Evolutionary conservation across 2,329 filamentous ascomycete genomes (phyloP).

Genomic region (Fusarium sp.): DNA sequence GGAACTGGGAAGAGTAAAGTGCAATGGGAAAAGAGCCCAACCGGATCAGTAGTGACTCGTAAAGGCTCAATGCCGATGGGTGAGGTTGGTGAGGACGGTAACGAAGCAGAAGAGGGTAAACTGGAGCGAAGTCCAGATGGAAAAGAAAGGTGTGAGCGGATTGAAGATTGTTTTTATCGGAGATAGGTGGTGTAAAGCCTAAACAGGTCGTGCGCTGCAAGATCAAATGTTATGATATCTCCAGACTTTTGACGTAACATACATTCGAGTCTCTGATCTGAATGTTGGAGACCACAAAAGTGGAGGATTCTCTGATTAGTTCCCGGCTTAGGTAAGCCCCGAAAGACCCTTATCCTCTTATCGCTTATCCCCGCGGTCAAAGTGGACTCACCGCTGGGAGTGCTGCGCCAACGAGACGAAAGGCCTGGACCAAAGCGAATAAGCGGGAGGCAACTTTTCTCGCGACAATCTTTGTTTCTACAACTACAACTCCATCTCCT

Average conservation of each 20-base stretch:
- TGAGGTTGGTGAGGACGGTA: conserved; percentile 24
- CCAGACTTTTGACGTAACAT: conserved; percentile 45
- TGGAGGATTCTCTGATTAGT: conserved; percentile 33
- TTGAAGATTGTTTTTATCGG: conserved; percentile 5
- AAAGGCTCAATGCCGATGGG: conserved; percentile 52
- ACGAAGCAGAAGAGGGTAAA: conserved; percentile 17
- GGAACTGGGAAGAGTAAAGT: conserved; percentile 48
- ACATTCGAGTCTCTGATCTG: conserved; percentile 12
- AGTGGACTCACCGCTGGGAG: conserved; percentile 35
- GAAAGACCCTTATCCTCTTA: conserved; percentile 43
- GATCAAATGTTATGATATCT: conserved; percentile 24
- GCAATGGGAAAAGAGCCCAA: conserved; percentile 59
- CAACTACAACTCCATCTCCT: conserved; percentile 18
- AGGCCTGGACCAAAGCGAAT: conserved; percentile 39
- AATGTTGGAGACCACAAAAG: conserved; percentile 21
- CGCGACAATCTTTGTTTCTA: conserved; percentile 40
- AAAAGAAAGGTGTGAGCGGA: conserved; percentile 1
- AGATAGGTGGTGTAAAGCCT: conserved; percentile 15
- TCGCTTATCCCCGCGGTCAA: conserved; percentile 38
- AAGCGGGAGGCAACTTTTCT: conserved; percentile 48
- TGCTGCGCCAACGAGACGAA: conserved; percentile 18
- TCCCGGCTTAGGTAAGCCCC: conserved; percentile 47
- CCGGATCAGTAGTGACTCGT: conserved; percentile 59
- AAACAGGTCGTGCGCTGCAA: conserved; percentile 15
- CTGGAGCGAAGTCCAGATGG: conserved; percentile 26